A percentile compares a stretch with the other conserved stretches of the same genome.
phyloP scores from a whole-genome alignment of 805 yeast genomes.

The Spathaspora gorwiae region DNA sequence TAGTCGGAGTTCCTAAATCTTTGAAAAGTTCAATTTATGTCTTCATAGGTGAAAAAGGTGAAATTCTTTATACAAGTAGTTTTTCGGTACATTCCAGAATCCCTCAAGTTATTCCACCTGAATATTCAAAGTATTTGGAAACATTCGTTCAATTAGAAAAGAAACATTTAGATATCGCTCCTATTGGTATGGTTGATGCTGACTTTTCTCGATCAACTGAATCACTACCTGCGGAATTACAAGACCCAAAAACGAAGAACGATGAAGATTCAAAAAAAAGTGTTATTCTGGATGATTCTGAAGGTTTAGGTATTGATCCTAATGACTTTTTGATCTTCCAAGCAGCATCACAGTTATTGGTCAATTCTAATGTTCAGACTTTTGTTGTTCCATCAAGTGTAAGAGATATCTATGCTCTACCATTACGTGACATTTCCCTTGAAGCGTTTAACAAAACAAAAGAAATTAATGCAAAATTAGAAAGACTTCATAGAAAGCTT shows the following conservation, averaged over 20 bases:
- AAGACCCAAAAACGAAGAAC: background rate
- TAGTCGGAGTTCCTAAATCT: slow-evolving; percentile 49
- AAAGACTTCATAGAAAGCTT: slow-evolving; percentile 41
- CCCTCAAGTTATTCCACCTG: slow-evolving; percentile 44
- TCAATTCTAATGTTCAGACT: slow-evolving; percentile 31
- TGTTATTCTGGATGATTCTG: slow-evolving; percentile 4
- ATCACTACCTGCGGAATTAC: slow-evolving; percentile 17
- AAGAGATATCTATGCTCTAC: slow-evolving; percentile 28
- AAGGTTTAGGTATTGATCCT: slow-evolving; percentile 5
- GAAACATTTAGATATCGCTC: slow-evolving; percentile 29
- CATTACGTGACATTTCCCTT: slow-evolving; percentile 35
- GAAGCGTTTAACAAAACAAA: slow-evolving; percentile 39
- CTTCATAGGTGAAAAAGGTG: slow-evolving; percentile 54
- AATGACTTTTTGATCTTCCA: slow-evolving; percentile 30
- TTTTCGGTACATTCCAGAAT: slow-evolving; percentile 46
- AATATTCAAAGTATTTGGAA: slow-evolving; percentile 17
- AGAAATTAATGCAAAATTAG: slow-evolving; percentile 36
- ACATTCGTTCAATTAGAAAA: slow-evolving; percentile 26
- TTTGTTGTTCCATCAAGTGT: slow-evolving; percentile 33
- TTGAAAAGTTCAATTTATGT: slow-evolving; percentile 53
- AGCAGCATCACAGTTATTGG: slow-evolving; percentile 30
- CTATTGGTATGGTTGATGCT: slow-evolving; percentile 34
- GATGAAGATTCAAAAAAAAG: background rate
- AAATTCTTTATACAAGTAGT: slow-evolving; percentile 45
- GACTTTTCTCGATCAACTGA: slow-evolving; percentile 19